Evolutionary conservation across 2,329 filamentous ascomycete genomes (phyloP).

Genomic region (Chaetomium strumarium): DNA sequence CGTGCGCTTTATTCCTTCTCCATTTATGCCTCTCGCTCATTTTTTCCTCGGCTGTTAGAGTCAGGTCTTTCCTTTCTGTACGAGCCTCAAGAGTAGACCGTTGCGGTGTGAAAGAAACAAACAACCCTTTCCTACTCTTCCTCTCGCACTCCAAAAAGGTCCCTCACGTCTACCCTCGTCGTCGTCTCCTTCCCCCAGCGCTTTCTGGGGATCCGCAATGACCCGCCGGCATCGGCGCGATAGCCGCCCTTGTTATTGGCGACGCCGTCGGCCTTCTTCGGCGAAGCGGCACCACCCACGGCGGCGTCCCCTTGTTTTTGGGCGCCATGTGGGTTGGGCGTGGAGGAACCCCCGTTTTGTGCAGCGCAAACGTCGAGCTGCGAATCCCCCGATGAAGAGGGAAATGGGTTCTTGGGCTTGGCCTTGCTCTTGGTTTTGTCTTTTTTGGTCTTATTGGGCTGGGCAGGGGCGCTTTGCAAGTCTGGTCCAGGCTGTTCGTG

Average conservation of each 20-base stretch:
- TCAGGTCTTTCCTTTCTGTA: too few species aligned
- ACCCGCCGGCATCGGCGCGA: slow-evolving; percentile 30
- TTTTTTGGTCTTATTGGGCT: background rate
- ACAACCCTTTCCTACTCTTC: background rate
- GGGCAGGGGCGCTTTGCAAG: background rate
- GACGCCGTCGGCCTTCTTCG: background rate
- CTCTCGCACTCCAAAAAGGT: background rate
- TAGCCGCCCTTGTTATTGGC: slow-evolving; percentile 16
- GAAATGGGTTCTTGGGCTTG: background rate
- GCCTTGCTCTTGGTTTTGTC: background rate
- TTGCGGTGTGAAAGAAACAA: too few species aligned
- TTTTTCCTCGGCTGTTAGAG: too few species aligned
- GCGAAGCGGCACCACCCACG: background rate
- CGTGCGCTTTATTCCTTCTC: too few species aligned
- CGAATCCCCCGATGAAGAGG: background rate
- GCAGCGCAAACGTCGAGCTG: background rate
- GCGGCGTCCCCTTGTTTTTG: too few species aligned
- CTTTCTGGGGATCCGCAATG: slow-evolving; percentile 25
- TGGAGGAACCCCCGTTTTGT: too few species aligned
- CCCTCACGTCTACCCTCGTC: background rate
- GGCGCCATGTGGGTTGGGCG: too few species aligned
- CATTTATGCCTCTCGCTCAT: too few species aligned
- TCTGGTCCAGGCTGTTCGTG: too few species aligned
- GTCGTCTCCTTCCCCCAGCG: background rate
- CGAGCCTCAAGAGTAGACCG: too few species aligned